These are phyloP conservation scores for Citrus glauca DNA, from an alignment of 345 rosid species.

Conservation along the genomic window DNA sequence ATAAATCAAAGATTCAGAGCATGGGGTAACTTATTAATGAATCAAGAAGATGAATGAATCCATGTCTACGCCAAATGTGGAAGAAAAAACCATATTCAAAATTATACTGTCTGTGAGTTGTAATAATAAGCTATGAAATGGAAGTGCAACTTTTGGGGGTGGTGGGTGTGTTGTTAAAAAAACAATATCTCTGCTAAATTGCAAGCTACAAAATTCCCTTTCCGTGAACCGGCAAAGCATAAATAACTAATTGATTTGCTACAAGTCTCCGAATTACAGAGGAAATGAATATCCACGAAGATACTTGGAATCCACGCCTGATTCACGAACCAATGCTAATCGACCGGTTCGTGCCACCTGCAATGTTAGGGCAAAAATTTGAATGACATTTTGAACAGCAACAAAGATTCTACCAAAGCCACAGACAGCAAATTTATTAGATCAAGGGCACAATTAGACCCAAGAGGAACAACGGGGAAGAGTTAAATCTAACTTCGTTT, in stretches of 20 bases:
- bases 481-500: background rate
- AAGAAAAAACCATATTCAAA: background rate
- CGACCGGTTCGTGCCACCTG: constrained; percentile 96
- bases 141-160: background rate
- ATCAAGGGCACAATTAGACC: background rate
- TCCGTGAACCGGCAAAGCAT: background rate
- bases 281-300: constrained; percentile 91
- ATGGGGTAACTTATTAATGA: no score
- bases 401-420: no score
- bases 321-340: constrained; percentile 80
- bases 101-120: background rate
- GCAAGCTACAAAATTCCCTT: background rate
- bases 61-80: background rate
- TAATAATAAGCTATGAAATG: background rate
- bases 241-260: background rate
- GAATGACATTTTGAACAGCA: no score
- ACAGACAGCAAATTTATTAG: no score
- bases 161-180: background rate
- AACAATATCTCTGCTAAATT: background rate
- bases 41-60: background rate
- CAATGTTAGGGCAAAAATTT: background rate
- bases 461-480: background rate
- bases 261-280: constrained; percentile 15
- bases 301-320: constrained; percentile 80
- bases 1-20: no score